These are phyloP conservation scores for Jacaranda copaia DNA, from an alignment of 257 asterid species.

Conservation along the genomic window DNA sequence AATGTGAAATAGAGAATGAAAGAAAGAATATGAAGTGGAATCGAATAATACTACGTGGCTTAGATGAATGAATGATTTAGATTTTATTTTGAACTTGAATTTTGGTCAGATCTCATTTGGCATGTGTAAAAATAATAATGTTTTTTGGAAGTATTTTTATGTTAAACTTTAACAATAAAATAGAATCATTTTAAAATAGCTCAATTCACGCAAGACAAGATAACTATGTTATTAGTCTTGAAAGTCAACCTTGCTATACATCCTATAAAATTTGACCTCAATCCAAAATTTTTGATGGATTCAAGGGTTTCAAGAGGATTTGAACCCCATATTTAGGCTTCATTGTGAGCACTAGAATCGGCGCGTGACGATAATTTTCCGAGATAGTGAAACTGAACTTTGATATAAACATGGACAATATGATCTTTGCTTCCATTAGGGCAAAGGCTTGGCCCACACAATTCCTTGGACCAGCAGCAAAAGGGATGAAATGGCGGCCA, in stretches of 20 bases:
- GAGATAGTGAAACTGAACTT: constrained; percentile 73
- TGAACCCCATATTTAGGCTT: constrained; percentile 96
- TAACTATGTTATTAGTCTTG: not conserved
- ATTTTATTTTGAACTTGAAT: too few species aligned
- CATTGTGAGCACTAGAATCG: constrained; percentile 74
- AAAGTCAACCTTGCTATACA: too few species aligned
- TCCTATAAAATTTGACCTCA: not conserved
- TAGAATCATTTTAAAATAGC: too few species aligned
- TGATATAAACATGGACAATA: constrained; percentile 84
- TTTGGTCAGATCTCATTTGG: too few species aligned
- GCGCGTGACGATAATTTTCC: constrained; percentile 86
- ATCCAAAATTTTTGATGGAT: constrained; percentile 3
- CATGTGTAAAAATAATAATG: too few species aligned
- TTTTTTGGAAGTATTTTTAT: too few species aligned
- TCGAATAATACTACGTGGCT: too few species aligned
- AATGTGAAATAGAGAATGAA: too few species aligned
- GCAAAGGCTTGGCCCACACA: constrained; percentile 92
- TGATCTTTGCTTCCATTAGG: constrained; percentile 92
- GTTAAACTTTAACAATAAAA: too few species aligned
- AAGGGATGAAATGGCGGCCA: constrained; percentile 81
- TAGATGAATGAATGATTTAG: too few species aligned
- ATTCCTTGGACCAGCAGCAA: constrained; percentile 92
- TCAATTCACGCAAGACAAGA: too few species aligned
- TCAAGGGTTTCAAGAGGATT: constrained; percentile 61
- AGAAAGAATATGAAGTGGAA: too few species aligned